Evolutionary conservation across 1,284 basidiomycete genomes (phyloP), one percentile per base, ranked within the genome.

Genomic region (Pseudozyma hubeiensis): DNA sequence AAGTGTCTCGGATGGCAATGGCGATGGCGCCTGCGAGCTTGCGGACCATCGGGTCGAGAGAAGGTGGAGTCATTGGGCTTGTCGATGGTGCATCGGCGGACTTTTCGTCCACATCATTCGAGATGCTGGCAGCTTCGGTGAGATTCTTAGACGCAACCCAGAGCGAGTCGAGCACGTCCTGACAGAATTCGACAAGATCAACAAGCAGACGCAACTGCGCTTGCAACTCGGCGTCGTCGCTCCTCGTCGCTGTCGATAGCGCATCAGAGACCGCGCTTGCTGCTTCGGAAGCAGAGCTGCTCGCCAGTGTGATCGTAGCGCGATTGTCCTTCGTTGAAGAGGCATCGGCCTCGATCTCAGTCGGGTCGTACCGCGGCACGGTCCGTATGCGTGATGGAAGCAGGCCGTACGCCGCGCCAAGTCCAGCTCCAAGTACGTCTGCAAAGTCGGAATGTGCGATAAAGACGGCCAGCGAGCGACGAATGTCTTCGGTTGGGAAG

Each of bases 401-500:
- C 1, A 94, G 85, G 1, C 94, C 97, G 82, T 96, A 98, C 1
- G 96, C 92, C 0, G 96, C 96, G 1, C 94, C 92, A 10, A 99
- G 85, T 14, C 95, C 94, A 6, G 96, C 97, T 5, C 92, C 94
- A 49, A 99, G 89, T 2, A 99, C 95, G 67, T 98, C 94, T 16
- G 94, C 93, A 84, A 97, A 97, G 85, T 97, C 95, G 8, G 94
- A 94, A 79, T 97, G 93, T 16, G 97, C 88, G 52, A 98, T 93
- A 82, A 94, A 97, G 91, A 93, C 46, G 94, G 87, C n/a, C 91
- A 93, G 56, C 93, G 87, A 11, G 91, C 90, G 57, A 29, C 64
- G 58, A 24, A 71, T 66, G 43, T 71, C 64, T 17, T 67, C 61
- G 7, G 57, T 63, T 3, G 47, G 64, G 16, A 59, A 63, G 14